These are phyloP conservation scores for Globisporangium orthogonon DNA, from an alignment of 352 stramenopile species.

Conservation along the genomic window DNA sequence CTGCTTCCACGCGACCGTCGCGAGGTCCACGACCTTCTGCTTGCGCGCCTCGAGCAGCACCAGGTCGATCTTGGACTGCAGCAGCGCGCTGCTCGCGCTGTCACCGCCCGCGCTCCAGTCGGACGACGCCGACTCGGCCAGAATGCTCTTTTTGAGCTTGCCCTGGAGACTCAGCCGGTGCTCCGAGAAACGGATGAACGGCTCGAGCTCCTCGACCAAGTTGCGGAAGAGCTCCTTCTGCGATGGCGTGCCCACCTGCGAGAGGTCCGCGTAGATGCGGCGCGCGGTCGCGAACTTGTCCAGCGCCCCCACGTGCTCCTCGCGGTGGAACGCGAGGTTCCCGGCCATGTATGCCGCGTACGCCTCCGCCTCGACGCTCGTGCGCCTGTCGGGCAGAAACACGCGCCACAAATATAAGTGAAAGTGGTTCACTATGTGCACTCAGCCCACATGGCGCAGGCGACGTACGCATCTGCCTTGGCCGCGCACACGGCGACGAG, in stretches of 20 bases:
- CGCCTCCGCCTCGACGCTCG: conserved; percentile 83
- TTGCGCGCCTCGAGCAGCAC: conserved; percentile 80
- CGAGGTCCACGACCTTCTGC: conserved; percentile 79
- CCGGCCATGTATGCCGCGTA: conserved; percentile 87
- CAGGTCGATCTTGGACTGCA: conserved; percentile 83
- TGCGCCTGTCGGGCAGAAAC: conserved; percentile 33
- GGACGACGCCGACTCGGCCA: conserved; percentile 25
- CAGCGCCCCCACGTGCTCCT: conserved; percentile 76
- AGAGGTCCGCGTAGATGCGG: conserved; percentile 81
- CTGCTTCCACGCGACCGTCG: conserved; percentile 75
- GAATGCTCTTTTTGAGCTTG: conserved; percentile 27
- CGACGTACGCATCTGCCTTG: conserved; percentile 67
- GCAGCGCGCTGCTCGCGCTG: conserved; percentile 57
- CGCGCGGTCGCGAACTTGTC: conserved; percentile 76
- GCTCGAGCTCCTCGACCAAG: conserved; percentile 67
- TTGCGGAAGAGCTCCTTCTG: conserved; percentile 76
- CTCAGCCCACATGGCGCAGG: background rate
- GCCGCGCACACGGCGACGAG: conserved; percentile 71
- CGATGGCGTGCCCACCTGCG: conserved; percentile 70
- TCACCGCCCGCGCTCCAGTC: conserved; percentile 61
- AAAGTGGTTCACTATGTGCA: background rate
- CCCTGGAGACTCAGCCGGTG: conserved; percentile 64
- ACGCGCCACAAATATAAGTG: no score
- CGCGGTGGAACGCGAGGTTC: conserved; percentile 85
- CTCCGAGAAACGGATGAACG: conserved; percentile 84